Base-by-base conservation (phyloP, 352 stramenopile species). In the Phytophthora niederhauseri region DNA sequence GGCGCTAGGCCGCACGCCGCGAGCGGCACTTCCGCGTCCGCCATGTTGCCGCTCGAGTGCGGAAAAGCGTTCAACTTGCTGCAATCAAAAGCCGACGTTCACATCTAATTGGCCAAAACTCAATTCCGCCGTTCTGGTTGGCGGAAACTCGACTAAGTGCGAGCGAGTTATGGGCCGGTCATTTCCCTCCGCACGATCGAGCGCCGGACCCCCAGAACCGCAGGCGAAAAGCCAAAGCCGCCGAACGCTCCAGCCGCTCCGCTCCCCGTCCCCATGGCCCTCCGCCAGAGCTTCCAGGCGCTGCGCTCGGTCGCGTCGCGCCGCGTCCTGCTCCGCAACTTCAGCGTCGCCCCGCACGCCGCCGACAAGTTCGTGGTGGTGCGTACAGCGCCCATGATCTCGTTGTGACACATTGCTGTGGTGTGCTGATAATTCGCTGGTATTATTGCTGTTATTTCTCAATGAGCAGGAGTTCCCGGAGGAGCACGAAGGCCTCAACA, bases 361-460 rank as follows among this genome's bases (percentile, higher is more conserved):
- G 85, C 85, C 48, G 85, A 93, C 70, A 92, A 93, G 72, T 91
- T 93, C 67, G 74, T 88, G 7, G 75, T 93, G 78, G 85, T 92
- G 55, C 68, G 81, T 84, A 14, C n/a, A 1, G 5, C n/a, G 28
- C 11, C 34, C 11, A 41, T 14, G 11, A 41, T 41, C 17, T 41
- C 11, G 34, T 41, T 41, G 14, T 41, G 34, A 17, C 34, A 41
- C 34, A 41, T 41, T 41, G 28, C 34, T 5, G 5, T 15, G 34
- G 11, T 15, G 11, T 15, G 34, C 34, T 41, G 14, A 41, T 41
- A 41, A 17, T 41, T 36, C 61, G 4, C 43, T 38, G 34, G 17
- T 59, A 61, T 48, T 28, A 63, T 36, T 24, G 30, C 30, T 65
- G 15, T 50, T 53, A 8, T 24, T 46, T 57, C 12, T 61, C 66